phyloP scores from a whole-genome alignment of 306 rosid species.

The Neltuma alba region DNA sequence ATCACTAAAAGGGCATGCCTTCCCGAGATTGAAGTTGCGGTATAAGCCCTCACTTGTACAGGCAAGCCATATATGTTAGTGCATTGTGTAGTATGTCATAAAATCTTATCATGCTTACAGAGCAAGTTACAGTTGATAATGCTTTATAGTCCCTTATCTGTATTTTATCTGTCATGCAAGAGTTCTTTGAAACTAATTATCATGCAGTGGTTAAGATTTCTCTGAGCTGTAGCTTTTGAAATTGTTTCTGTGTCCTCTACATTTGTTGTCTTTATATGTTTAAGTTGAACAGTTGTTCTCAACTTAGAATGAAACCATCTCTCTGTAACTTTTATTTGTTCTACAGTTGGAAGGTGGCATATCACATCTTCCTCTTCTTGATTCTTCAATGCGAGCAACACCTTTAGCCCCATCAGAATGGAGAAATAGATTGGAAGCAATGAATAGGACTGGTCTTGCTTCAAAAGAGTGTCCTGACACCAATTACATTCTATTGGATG shows the following conservation, averaged over 20 bases:
- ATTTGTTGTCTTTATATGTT: conserved; percentile 4
- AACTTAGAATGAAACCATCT: conserved; percentile 19
- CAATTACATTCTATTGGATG: conserved; percentile 64
- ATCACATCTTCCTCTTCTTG: conserved; percentile 79
- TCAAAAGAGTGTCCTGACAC: conserved; percentile 41
- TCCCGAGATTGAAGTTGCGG: conserved; percentile 86
- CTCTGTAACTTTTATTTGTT: conserved; percentile 27
- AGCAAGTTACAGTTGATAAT: not conserved
- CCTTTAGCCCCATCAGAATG: conserved; percentile 82
- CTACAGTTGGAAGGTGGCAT: conserved; percentile 74
- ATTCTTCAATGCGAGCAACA: conserved; percentile 77
- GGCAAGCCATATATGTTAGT: conserved; percentile 48
- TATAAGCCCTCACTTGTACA: conserved; percentile 91
- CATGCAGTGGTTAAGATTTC: conserved; percentile 9
- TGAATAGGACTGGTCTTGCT: conserved; percentile 35
- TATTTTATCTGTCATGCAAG: not conserved
- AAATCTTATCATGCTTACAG: not conserved
- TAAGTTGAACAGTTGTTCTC: conserved; percentile 11
- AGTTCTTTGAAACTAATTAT: not conserved
- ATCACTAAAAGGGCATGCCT: conserved; percentile 74
- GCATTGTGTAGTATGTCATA: not conserved
- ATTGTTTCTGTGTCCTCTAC: conserved; percentile 18
- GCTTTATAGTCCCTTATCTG: not conserved
- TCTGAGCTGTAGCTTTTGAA: conserved; percentile 23
- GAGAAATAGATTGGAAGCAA: conserved; percentile 65